These are phyloP conservation scores for Boletellus sp. DNA, from an alignment of 768 basidiomycete species.

Conservation along the genomic window DNA sequence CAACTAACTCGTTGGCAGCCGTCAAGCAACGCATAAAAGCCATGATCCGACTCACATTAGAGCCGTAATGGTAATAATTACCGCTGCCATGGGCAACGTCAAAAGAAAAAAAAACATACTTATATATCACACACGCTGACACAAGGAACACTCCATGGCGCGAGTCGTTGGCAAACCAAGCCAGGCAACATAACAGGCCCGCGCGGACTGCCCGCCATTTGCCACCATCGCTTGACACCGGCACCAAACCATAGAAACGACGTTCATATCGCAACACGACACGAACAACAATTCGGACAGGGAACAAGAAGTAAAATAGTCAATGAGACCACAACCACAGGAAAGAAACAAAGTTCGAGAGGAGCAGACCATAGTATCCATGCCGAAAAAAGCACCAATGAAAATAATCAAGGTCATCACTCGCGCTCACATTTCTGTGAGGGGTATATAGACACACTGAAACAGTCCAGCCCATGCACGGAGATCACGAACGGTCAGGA, in stretches of 20 bases:
- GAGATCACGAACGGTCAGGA: background rate
- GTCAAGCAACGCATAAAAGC: too few relatives aligned
- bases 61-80: too few relatives aligned
- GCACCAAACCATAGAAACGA: background rate
- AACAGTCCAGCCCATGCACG: background rate
- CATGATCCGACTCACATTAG: too few relatives aligned
- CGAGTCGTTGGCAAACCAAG: too few relatives aligned
- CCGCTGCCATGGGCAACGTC: too few relatives aligned
- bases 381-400: background rate
- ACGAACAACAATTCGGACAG: background rate
- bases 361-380: background rate
- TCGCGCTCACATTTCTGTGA: slow-evolving; percentile 6
- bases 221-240: too few relatives aligned
- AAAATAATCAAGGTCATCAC: background rate
- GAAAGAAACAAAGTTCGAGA: background rate
- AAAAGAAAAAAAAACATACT: too few relatives aligned
- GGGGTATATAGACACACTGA: slow-evolving; percentile 14
- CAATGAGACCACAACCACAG: background rate
- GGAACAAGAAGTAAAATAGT: background rate
- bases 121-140: too few relatives aligned
- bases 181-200: too few relatives aligned
- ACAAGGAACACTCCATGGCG: too few relatives aligned
- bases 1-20: too few relatives aligned
- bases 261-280: slow-evolving; percentile 3
- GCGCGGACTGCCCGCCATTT: too few relatives aligned